Conservation (phyloP, 2,329 filamentous ascomycete genomes). For the Thelonectria blattea region DNA sequence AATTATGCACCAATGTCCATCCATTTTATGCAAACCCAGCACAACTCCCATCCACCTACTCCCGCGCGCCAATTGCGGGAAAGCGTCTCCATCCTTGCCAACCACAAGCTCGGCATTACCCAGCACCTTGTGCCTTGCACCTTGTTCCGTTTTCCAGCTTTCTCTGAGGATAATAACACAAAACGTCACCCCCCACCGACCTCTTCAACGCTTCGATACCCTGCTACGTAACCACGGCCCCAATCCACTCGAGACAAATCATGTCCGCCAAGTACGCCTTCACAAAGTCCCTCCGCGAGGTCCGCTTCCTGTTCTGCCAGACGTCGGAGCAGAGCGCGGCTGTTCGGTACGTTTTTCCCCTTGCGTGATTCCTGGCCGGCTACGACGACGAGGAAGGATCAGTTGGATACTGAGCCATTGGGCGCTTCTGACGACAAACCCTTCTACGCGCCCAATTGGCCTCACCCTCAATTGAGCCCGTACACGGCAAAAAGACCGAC, state of each 20-base stretch:
- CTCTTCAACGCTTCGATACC: too few species aligned
- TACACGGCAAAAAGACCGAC: conserved; percentile 3
- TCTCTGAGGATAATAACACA: too few species aligned
- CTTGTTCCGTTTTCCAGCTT: too few species aligned
- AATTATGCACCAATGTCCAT: too few species aligned
- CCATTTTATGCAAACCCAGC: too few species aligned
- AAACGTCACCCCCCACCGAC: too few species aligned
- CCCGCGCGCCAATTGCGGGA: conserved; percentile 24
- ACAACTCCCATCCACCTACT: neutral
- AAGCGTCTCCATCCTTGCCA: conserved; percentile 31
- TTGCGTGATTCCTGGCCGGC: conserved; percentile 7
- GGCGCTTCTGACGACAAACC: neutral
- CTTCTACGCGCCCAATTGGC: neutral
- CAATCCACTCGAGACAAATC: too few species aligned
- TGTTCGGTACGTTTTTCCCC: conserved; percentile 69
- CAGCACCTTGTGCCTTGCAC: too few species aligned
- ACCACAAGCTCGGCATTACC: conserved; percentile 40
- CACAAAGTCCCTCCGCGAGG: conserved; percentile 85
- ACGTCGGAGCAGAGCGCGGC: conserved; percentile 88
- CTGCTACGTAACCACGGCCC: too few species aligned
- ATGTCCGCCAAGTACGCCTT: conserved; percentile 95
- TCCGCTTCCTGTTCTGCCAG: conserved; percentile 97
- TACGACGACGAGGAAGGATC: neutral
- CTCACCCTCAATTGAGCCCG: neutral
- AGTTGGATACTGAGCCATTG: conserved; percentile 1